These are phyloP conservation scores for Phytophthora fragariaefolia DNA, from an alignment of 352 stramenopile genomes.

Conservation along the genomic window DNA sequence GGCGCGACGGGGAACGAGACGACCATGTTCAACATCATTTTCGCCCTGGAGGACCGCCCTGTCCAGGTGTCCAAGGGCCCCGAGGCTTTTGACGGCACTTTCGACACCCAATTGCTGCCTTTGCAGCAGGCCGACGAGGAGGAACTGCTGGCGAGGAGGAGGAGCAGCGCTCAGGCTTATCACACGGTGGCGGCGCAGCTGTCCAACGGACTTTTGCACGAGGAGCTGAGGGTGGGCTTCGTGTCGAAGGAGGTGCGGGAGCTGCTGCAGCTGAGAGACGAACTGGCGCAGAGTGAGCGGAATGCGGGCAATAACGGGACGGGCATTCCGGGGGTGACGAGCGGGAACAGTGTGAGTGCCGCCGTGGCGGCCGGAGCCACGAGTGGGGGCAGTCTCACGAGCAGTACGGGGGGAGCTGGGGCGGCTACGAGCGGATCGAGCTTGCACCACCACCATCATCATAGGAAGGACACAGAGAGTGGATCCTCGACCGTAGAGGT, in stretches of 20 bases:
- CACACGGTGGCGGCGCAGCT: constrained; percentile 75
- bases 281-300: constrained; percentile 76
- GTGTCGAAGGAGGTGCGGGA: constrained; percentile 81
- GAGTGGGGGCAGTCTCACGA: constrained; percentile 35
- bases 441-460: constrained; percentile 38
- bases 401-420: constrained; percentile 18
- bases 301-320: constrained; percentile 26
- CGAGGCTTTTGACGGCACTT: constrained; percentile 1
- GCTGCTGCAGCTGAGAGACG: constrained; percentile 80
- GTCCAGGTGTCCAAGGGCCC: constrained; percentile 15
- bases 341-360: constrained; percentile 40
- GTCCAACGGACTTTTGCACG: constrained; percentile 81
- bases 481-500: constrained; percentile 54
- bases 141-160: constrained; percentile 40
- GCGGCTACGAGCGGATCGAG: constrained; percentile 27
- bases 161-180: constrained; percentile 58
- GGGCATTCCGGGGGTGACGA: constrained; percentile 25
- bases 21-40: constrained; percentile 92
- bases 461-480: constrained; percentile 44
- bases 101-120: constrained; percentile 30
- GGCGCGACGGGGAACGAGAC: constrained; percentile 55
- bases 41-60: constrained; percentile 69
- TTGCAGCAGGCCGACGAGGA: constrained; percentile 39
- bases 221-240: constrained; percentile 82
- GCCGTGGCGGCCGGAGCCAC: constrained; percentile 33